Evolutionary conservation across 192 early-diverging fungal genomes (phyloP), one percentile per base, ranked within the genome.

Genomic region (Podila epigama): DNA sequence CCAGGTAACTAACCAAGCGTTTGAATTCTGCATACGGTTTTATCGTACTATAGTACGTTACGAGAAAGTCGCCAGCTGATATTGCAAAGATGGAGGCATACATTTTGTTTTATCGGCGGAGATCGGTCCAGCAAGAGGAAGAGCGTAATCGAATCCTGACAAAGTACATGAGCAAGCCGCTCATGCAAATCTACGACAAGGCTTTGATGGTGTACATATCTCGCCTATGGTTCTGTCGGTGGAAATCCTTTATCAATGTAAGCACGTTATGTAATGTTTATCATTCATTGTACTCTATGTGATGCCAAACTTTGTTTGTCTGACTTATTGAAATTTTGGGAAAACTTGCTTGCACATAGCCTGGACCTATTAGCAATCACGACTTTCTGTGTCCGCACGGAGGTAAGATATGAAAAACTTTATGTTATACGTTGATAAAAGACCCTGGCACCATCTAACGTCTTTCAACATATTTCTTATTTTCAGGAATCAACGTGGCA

Each of bases 331-430:
- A 50, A 50, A 27, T 40, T 22, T 15, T 0, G 20, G 12, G 37
- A 53, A 28, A 28, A 5, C 16, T 25, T 32, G 52, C 52, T 51
- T 32, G 58, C 9, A 3, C 31, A 20, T 60, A 82, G 81, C 81
- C 81, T 51, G 81, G 81, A 9, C 73, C 75, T 12, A 69, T 82
- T 28, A 72, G 73, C 44, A 82, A 82, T 56, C 75, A 72, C n/a
- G 81, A 82, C 27, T 82, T 82, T 50, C 39, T 82, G 8, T 82
- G 81, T 56, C 51, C 64, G 5, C 81, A 82, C 39, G 81, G 81
- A 55, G 66, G 79, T 81, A 66, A 27, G 50, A 29, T 39, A 29
- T 55, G 29, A 12, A 8, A 33, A 2, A 2, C 32, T 41, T 29
- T 2, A 40, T 16, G 28, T 29, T 2, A 15, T 54, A 50, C 6